Conservation (phyloP, 2,329 filamentous ascomycete species). For the Phyllosticta citribraziliensis region DNA sequence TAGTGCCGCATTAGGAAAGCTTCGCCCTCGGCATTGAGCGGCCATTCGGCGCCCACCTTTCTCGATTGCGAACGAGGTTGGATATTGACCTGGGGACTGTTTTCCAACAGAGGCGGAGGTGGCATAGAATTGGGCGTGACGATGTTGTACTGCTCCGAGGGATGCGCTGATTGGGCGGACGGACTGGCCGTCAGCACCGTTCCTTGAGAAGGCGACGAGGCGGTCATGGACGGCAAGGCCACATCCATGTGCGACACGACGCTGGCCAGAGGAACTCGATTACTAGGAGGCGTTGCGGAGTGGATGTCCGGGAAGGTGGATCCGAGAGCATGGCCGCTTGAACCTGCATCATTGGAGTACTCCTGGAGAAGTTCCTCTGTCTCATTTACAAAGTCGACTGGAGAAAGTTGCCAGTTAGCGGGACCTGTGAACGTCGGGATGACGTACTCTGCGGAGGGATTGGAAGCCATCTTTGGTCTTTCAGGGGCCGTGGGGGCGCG, state of each 20-base stretch:
- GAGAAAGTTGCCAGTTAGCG: slow-evolving; percentile 15
- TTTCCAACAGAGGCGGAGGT: background rate
- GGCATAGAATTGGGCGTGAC: slow-evolving; percentile 5
- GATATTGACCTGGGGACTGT: slow-evolving; percentile 12
- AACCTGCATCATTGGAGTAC: slow-evolving; percentile 19
- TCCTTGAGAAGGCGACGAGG: background rate
- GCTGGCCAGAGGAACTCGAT: background rate
- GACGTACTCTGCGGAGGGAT: slow-evolving; percentile 23
- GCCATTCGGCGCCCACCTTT: slow-evolving; percentile 24
- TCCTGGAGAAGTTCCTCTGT: slow-evolving; percentile 22
- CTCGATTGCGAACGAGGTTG: slow-evolving; percentile 22
- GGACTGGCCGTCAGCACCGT: background rate
- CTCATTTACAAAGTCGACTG: slow-evolving; percentile 29
- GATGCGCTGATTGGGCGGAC: background rate
- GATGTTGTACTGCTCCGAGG: background rate
- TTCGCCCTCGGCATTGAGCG: slow-evolving; percentile 26
- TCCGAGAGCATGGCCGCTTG: slow-evolving; percentile 13
- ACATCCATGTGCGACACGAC: background rate
- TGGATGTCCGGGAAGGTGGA: background rate
- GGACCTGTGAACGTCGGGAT: background rate
- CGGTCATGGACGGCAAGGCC: background rate
- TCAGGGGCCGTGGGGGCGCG: slow-evolving; percentile 22
- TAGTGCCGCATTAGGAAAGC: slow-evolving; percentile 28
- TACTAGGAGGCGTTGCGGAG: background rate
- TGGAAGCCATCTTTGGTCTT: slow-evolving; percentile 25